Evolutionary conservation across 176 grass and related monocot species (phyloP).

Genomic region (Rhipidocladum racemiflorum): DNA sequence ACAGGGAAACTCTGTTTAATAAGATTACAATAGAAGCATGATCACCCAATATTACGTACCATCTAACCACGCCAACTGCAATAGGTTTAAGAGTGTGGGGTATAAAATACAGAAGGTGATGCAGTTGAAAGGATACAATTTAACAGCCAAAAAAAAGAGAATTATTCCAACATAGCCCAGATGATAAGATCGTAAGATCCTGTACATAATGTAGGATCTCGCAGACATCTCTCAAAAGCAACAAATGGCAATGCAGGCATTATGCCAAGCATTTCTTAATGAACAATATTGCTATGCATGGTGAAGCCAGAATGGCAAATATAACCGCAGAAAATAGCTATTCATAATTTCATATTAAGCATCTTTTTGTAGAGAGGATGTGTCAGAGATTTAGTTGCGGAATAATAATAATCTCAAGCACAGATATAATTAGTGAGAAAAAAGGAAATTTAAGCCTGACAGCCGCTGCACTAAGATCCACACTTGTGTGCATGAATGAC

Average conservation of each 20-base stretch:
- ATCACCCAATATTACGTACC: not conserved
- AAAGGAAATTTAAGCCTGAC: not conserved
- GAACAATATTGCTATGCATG: not conserved
- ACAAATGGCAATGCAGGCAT: not conserved
- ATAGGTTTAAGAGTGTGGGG: not conserved
- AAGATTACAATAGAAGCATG: not conserved
- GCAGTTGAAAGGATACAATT: not conserved
- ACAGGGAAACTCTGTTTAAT: not conserved
- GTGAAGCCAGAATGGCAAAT: not conserved
- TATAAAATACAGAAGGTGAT: slow-evolving; percentile 4
- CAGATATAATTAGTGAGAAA: not conserved
- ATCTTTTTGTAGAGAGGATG: not conserved
- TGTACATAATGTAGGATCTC: too few species aligned
- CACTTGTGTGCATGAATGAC: not conserved
- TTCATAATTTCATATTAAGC: slow-evolving; percentile 14
- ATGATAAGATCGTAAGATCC: too few species aligned
- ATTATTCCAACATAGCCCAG: not conserved
- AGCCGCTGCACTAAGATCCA: not conserved
- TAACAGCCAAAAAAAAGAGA: not conserved
- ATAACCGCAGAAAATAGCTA: not conserved
- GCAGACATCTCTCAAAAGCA: not conserved
- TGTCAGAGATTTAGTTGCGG: not conserved
- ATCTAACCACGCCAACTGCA: not conserved
- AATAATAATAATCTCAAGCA: not conserved
- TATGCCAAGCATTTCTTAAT: not conserved